Evolutionary conservation across 2,329 filamentous ascomycete genomes (phyloP), one percentile per base, ranked within the genome.

Genomic region (Diplodia corticola): DNA sequence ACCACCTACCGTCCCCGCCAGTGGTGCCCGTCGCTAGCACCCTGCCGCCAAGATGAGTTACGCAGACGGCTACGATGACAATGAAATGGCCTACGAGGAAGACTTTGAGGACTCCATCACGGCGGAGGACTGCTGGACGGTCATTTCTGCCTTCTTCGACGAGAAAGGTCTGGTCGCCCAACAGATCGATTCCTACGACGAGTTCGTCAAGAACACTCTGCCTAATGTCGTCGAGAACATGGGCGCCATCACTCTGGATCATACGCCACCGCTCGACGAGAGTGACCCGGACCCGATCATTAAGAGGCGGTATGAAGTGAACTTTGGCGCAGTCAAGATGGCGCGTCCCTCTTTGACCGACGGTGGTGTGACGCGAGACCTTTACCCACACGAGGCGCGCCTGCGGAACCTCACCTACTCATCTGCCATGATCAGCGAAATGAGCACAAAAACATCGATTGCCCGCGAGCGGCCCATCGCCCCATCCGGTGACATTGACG

Each of bases 131-230:
- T 97, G 93, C 83, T 99, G 96, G 95, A 91, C 91, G 70, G 94
- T 98, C 75, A 98, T 99, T 77, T 93, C 91, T 66, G 91, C 95
- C 10, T 98, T 97, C 83, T 99, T 99, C 81, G 92, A 97, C 73
- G 87, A 89, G 69, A 99, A 98, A 81, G 94, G 95, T 74, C 86
- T 99, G 35, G 95, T 97, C 24, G 97, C 95, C 17, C 94, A 99
- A 80, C 95, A 99, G 82, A 89, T 98, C 69, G 94, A 98, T 78
- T 99, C 96, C 0, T 99, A 97, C 80, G 93, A 99, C 80, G 93
- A 98, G 77, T 99, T 99, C 75, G 93, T 95, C 66, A 89, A 90
- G 68, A 93, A 91, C 24, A 97, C 93, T 0, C 94, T 99, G 80
- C 93, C 98, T 75, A 92, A 97, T 73, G 88, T 99, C 68, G 91